Base-by-base conservation (phyloP, 108 stramenopile species). In the Skeletonema costatum region DNA sequence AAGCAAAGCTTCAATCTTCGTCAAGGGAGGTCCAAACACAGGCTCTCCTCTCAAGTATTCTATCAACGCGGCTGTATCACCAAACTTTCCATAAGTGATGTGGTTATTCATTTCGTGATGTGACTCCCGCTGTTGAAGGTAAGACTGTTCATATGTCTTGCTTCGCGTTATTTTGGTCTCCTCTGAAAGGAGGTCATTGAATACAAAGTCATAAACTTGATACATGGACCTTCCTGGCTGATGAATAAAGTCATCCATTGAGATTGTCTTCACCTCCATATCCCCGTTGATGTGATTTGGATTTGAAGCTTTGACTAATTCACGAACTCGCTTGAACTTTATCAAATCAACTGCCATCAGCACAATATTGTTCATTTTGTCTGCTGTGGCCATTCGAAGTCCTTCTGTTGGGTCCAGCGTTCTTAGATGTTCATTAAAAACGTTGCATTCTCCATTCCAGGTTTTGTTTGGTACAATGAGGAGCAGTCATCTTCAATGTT, bases 381-480 rank as follows among this genome's bases (percentile, higher is more conserved):
- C 53, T 9, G 53, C 25, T 25, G 53, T 56, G 7, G 53, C 6
- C 53, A 56, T 9, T 2, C 53, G 53, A 25, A 56, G 53, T 56
- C 53, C 53, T 25, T 56, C 53, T 25, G 25, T 56, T 56, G 21
- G 2, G 53, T 56, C 53, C 0, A 56, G 19, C 53, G 8, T 10
- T 56, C 53, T 56, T 56, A 56, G 53, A 25, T 56, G 53, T 6
- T 56, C 53, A 29, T 56, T n/a, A n/a, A 56, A 56, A 56, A 56
- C 5, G 53, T 56, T 56, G 53, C 53, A 56, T 56, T 56, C 53
- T 56, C 53, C 53, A 56, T 56, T 25, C 53, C 53, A 2, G 21
- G 19, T 25, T 25, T 56, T 10, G 53, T 56, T 56, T 56, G 53
- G 53, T 56, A 56, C 2, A 56, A 25, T 11, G 25, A 56, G 8